A percentile compares a stretch with the other conserved stretches of the same genome.
Conservation (phyloP, 2,329 filamentous ascomycete species). For the Alternaria gaisen region DNA sequence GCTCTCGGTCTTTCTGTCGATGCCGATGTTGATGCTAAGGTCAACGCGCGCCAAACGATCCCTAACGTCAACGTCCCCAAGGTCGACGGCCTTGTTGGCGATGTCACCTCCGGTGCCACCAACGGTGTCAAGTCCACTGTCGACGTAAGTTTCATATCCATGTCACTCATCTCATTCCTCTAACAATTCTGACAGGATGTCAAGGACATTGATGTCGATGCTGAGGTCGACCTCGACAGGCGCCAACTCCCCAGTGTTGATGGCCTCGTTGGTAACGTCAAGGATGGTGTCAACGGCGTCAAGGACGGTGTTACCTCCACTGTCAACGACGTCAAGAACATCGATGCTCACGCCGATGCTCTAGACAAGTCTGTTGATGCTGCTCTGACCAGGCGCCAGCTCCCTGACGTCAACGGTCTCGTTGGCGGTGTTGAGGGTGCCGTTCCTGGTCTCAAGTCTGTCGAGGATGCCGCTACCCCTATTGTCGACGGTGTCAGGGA, state of each 20-base stretch:
- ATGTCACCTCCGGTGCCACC: not conserved
- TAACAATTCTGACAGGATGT: not conserved
- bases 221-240: not conserved
- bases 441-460: not conserved
- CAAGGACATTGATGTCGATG: not conserved
- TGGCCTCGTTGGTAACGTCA: too few relatives aligned
- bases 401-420: not conserved
- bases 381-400: not conserved
- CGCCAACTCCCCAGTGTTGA: not conserved
- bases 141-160: not conserved
- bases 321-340: not conserved
- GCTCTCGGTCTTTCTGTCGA: not conserved
- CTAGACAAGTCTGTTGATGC: not conserved
- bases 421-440: not conserved
- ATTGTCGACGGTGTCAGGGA: not conserved
- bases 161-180: not conserved
- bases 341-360: not conserved
- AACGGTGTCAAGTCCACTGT: not conserved
- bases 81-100: not conserved
- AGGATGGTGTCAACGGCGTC: too few relatives aligned
- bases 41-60: not conserved
- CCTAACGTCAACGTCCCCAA: not conserved
- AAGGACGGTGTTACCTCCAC: not conserved
- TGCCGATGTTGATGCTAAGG: not conserved
- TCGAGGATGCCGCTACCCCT: not conserved